Percentiles rank a stretch among this genome's conserved stretches.
Evolutionary conservation across 2,329 filamentous ascomycete genomes (phyloP).

Genomic region (Cryphonectria naterciae): DNA sequence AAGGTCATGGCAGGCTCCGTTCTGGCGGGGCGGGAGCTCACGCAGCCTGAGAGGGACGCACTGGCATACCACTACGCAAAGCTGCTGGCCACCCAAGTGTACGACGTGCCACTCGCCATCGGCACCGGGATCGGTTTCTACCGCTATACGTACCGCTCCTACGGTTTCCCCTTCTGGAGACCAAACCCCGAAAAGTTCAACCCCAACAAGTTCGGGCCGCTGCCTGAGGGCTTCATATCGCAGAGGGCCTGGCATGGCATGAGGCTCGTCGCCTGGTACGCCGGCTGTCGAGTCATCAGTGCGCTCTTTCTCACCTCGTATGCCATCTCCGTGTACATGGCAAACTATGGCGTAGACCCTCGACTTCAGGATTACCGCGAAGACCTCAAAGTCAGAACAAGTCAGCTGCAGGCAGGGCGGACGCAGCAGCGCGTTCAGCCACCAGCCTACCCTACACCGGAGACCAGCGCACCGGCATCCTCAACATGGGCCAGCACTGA

Average conservation of each 20-base stretch:
- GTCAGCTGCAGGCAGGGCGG: background rate
- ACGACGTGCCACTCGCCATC: slow-evolving; percentile 35
- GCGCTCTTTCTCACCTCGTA: slow-evolving; percentile 39
- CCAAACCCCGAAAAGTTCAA: slow-evolving; percentile 40
- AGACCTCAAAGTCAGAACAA: background rate
- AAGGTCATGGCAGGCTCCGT: slow-evolving; percentile 24
- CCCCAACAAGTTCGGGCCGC: slow-evolving; percentile 39
- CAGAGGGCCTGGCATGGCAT: slow-evolving; percentile 41
- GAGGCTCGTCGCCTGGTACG: slow-evolving; percentile 42
- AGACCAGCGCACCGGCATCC: background rate
- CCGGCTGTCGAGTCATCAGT: slow-evolving; percentile 34
- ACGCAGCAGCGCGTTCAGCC: background rate
- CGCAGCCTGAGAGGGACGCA: slow-evolving; percentile 36
- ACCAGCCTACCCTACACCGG: background rate
- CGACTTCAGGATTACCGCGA: slow-evolving; percentile 22
- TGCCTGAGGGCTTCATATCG: slow-evolving; percentile 35
- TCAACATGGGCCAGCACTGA: slow-evolving; percentile 17
- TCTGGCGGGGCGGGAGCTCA: slow-evolving; percentile 29
- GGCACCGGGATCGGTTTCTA: slow-evolving; percentile 35
- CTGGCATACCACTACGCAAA: slow-evolving; percentile 37
- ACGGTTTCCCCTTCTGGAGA: slow-evolving; percentile 47
- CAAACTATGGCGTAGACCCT: slow-evolving; percentile 16
- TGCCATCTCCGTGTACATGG: slow-evolving; percentile 31
- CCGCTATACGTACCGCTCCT: slow-evolving; percentile 37
- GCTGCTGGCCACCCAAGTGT: slow-evolving; percentile 34